Evolutionary conservation across 257 asterid genomes (phyloP), one percentile per base, ranked within the genome.

Genomic region (Solanum appendiculatum): DNA sequence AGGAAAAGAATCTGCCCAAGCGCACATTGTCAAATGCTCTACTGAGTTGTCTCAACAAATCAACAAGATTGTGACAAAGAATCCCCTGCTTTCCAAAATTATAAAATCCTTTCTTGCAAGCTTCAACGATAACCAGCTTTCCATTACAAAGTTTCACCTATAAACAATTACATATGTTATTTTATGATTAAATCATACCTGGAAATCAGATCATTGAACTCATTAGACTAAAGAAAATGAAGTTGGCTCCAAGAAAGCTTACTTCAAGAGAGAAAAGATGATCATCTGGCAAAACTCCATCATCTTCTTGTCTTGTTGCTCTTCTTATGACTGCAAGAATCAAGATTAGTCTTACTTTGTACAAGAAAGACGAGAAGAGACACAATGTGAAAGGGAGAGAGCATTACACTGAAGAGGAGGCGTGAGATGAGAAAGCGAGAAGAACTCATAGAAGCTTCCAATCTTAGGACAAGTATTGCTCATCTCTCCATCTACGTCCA

Each of bases 381-480:
- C 56, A 34, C n/a, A 60, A 84, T 31, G 73, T 66, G 69, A 7
- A 27, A n/a, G 29, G n/a, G 33, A 48, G 54, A 29, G 85, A 23
- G 82, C 78, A 90, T 87, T 93, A 97, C 99, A 93, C 86, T 97
- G 99, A 86, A 97, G 90, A 84, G 99, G 99, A 82, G 99, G 98
- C 82, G 96, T 94, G 91, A 95, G 98, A 92, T 97, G 98, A 68
- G 98, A 94, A 63, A 97, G 98, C n/a, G 99, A 97, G 78, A 97
- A 97, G 93, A 97, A 97, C 90, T 97, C 98, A 89, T 97, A 97
- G 91, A 97, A 97, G 94, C 94, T 94, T 77, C 98, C 98, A 63
- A 97, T 89, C 91, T 93, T 94, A 68, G 98, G 99, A 48, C 94
- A 93, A 83, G 98, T 90, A 89, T 94, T 92, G 75, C 90, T 94